These are phyloP conservation scores for Tricholoma sp. DNA, from an alignment of 768 basidiomycete species.

Conservation along the genomic window DNA sequence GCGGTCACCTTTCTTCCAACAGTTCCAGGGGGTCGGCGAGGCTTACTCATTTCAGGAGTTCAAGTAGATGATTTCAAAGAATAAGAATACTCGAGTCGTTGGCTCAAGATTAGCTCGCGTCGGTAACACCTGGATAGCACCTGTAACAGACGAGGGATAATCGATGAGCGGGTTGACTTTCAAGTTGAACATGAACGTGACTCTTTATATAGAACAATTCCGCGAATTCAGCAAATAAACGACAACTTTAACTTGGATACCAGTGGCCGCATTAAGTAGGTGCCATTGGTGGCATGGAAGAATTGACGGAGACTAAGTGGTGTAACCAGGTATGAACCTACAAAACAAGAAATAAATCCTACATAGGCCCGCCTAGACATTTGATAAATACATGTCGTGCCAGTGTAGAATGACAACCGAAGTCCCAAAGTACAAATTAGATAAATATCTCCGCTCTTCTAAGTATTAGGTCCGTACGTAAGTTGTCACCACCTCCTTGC, in stretches of 20 bases:
- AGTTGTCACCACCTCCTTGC: constrained; percentile 42
- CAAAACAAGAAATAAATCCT: no score
- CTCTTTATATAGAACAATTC: background rate
- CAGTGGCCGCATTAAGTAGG: no score
- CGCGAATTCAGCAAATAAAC: background rate
- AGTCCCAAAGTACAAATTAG: no score
- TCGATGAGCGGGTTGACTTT: background rate
- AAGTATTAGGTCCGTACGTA: no score
- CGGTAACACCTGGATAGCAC: no score
- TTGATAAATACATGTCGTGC: no score
- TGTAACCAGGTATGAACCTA: no score
- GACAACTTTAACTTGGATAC: background rate
- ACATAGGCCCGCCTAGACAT: no score
- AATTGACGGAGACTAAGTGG: no score
- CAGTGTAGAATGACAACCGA: no score
- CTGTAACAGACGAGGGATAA: background rate
- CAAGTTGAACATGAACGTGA: background rate
- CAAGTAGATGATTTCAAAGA: background rate
- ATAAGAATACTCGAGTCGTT: background rate
- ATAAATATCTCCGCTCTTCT: no score
- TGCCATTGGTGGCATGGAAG: no score
- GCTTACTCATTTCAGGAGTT: background rate
- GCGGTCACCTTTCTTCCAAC: constrained; percentile 7
- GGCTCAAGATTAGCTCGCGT: background rate
- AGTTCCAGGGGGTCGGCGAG: constrained; percentile 7